A percentile compares a stretch with the other conserved stretches of the same genome.
Evolutionary conservation across 306 rosid species (phyloP).

Genomic region (Trichosanthes cucumerina): DNA sequence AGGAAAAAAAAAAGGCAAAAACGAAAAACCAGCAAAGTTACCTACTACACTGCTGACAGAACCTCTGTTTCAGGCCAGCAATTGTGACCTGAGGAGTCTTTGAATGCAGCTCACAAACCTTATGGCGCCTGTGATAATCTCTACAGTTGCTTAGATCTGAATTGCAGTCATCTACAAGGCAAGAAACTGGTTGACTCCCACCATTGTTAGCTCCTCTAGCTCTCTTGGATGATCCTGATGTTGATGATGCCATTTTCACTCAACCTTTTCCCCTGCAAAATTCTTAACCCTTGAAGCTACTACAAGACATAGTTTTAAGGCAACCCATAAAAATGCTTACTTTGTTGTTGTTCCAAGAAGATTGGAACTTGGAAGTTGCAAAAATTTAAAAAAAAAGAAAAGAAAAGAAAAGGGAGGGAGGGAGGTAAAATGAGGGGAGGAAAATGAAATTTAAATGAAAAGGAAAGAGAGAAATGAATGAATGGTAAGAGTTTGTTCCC

Average conservation of each 20-base stretch:
- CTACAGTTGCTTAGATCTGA: slow-evolving; percentile 76
- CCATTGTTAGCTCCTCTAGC: slow-evolving; percentile 47
- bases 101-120: slow-evolving; percentile 91
- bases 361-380: background rate
- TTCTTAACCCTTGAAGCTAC: background rate
- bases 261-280: background rate
- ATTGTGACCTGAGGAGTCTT: slow-evolving; percentile 81
- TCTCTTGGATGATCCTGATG: slow-evolving; percentile 69
- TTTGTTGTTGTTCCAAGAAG: slow-evolving; percentile 1
- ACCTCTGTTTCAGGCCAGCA: slow-evolving; percentile 73
- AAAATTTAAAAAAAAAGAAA: background rate
- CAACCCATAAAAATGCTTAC: background rate
- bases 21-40: slow-evolving; percentile 6
- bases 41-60: slow-evolving; percentile 99
- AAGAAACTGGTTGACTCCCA: slow-evolving; percentile 43
- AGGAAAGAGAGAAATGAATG: background rate
- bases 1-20: background rate
- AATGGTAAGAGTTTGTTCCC: slow-evolving; percentile 1
- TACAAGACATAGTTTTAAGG: background rate
- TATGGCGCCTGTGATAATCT: slow-evolving; percentile 91
- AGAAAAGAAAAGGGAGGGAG: background rate
- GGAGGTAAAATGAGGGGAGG: background rate
- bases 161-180: slow-evolving; percentile 85
- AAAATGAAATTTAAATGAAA: background rate
- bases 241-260: slow-evolving; percentile 17